Evolutionary conservation across 257 asterid species (phyloP).

Genomic region (Rhazya stricta): DNA sequence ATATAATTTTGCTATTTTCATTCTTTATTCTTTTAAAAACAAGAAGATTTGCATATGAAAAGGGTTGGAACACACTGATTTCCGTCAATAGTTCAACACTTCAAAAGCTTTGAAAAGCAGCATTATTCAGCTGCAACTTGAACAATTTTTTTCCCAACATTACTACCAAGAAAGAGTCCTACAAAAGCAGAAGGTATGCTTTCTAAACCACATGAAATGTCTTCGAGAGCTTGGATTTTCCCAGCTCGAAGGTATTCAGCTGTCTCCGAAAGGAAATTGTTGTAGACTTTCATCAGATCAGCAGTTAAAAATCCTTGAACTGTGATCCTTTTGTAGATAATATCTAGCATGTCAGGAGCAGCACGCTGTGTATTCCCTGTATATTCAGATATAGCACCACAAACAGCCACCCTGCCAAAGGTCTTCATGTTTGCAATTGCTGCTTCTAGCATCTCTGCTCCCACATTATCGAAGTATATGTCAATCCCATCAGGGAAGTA

Average conservation of each 20-base stretch:
- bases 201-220: conserved; percentile 51
- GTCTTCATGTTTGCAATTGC: conserved; percentile 55
- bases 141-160: conserved; percentile 55
- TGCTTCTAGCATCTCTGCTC: conserved; percentile 68
- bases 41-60: no score
- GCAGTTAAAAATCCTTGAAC: conserved; percentile 58
- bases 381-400: conserved; percentile 72
- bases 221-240: conserved; percentile 43
- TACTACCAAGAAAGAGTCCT: conserved; percentile 47
- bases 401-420: conserved; percentile 59
- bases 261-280: conserved; percentile 42
- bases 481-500: conserved; percentile 71
- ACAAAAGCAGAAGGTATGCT: conserved; percentile 50
- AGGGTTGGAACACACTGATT: no score
- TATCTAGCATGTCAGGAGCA: conserved; percentile 42
- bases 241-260: conserved; percentile 34
- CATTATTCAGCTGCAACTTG: conserved; percentile 20
- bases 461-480: conserved; percentile 74
- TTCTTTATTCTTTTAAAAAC: no score
- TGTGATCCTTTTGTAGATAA: conserved; percentile 54
- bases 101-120: neutral
- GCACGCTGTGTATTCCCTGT: conserved; percentile 29
- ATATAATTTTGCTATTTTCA: no score
- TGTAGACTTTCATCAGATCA: conserved; percentile 38
- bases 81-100: no score